Evolutionary conservation across 1,139 yeast species (phyloP), one percentile per base, ranked within the genome.

Genomic region (Hanseniaspora sp.): DNA sequence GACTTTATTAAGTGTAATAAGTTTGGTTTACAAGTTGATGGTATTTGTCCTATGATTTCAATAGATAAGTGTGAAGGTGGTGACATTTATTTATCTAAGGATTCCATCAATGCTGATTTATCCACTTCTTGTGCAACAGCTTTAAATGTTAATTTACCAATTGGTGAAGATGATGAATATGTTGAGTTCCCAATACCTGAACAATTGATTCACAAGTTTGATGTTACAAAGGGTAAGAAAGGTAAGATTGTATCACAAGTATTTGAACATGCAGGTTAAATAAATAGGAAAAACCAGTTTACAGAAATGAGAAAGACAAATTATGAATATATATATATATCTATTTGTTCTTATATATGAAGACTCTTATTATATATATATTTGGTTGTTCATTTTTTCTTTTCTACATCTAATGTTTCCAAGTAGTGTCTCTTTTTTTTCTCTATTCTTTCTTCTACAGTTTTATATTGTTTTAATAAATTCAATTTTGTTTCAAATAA

Each of bases 31-130:
- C 99, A 94, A 70, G 80, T 88, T 17, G 72, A 83, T 48, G 95
- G 88, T 15, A 71, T 74, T 40, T 81, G 87, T 30, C 96, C 96
- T 33, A 81, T 88, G 67, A 77, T 94, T 59, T 79, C 85, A 56
- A 75, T 88, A 57, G 99, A 94, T 69, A 92, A 88, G 69, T 80
- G 92, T 58, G 95, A 88, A 62, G 85, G 84, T 60, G 95, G 95
- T 57, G 79, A 79, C 59, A 74, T 92, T 56, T 94, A 87, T 69
- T 76, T 94, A 60, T 78, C 90, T 38, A 74, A 80, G 64, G 79
- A 78, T 33, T 79, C 94, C 23, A 68, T 87, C 51, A 79, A 75
- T 5, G 79, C 84, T 13, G 94, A 86, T 60, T 73, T 92, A 45
- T 86, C 80, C 70, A 83, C 96, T 12, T 83, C 95, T 52, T 82